phyloP scores from a whole-genome alignment of 495 filamentous ascomycete species.

The Letharia lupina region DNA sequence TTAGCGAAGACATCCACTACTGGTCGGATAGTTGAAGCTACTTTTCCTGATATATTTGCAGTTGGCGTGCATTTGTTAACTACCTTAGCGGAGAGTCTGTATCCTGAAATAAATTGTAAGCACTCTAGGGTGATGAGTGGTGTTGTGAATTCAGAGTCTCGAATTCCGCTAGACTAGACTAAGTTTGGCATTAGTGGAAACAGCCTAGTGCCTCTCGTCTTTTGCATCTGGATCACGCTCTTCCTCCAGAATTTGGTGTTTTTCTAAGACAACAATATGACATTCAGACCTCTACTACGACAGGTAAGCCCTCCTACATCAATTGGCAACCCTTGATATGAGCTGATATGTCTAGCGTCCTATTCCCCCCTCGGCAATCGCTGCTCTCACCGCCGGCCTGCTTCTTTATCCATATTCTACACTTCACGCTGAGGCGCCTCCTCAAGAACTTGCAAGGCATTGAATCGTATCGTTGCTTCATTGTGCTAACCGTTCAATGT shows the following conservation, averaged over 20 bases:
- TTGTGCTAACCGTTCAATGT: conserved; percentile 18
- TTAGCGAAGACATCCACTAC: too few relatives aligned
- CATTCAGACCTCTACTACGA: conserved; percentile 39
- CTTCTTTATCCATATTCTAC: conserved; percentile 46
- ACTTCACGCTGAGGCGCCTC: conserved; percentile 50
- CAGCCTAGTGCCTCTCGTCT: neutral
- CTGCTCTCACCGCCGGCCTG: conserved; percentile 44
- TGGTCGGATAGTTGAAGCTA: too few relatives aligned
- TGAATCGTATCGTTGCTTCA: neutral
- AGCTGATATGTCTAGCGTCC: conserved; percentile 40
- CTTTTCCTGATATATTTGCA: too few relatives aligned
- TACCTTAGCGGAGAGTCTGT: too few relatives aligned
- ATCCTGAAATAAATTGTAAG: too few relatives aligned
- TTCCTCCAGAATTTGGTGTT: too few relatives aligned
- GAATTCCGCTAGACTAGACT: too few relatives aligned
- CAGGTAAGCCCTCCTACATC: conserved; percentile 30
- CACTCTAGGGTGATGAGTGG: too few relatives aligned
- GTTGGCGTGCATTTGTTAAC: too few relatives aligned
- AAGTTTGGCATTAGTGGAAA: neutral
- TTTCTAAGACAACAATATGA: conserved; percentile 29
- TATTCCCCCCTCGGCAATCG: conserved; percentile 48
- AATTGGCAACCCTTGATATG: neutral
- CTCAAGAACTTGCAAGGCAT: conserved; percentile 28
- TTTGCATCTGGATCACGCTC: neutral
- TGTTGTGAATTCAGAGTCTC: too few relatives aligned